Percentiles rank a stretch among this genome's conserved stretches.
These are phyloP conservation scores for Saccharomyces pastorianus DNA, from an alignment of 1,139 yeast genomes.

Conservation along the genomic window DNA sequence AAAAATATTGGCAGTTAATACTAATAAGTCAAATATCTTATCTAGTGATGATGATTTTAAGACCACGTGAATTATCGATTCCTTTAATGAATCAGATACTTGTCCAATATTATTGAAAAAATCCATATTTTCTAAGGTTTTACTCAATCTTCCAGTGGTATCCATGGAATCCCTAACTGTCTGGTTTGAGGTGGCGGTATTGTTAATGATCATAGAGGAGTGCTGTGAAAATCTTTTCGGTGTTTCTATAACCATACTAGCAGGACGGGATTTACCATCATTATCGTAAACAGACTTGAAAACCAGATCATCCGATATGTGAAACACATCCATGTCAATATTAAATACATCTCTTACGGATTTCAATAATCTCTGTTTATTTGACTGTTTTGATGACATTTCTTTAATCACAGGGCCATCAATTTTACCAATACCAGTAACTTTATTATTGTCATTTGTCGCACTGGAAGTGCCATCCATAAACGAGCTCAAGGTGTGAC, in stretches of 20 bases:
- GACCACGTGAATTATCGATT: constrained; percentile 38
- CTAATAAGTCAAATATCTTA: constrained; percentile 52
- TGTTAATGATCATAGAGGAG: constrained; percentile 11
- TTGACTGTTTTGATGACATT: constrained; percentile 32
- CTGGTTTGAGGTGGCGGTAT: constrained; percentile 1
- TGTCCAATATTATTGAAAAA: constrained; percentile 27
- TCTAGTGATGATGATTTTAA: constrained; percentile 56
- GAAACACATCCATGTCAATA: constrained; percentile 47
- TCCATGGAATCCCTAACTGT: constrained; percentile 22
- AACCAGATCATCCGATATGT: constrained; percentile 44
- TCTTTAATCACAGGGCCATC: constrained; percentile 30
- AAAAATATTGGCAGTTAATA: constrained; percentile 53
- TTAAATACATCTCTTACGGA: constrained; percentile 54
- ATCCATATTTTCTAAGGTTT: constrained; percentile 31
- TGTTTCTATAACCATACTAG: constrained; percentile 41
- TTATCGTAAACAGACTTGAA: constrained; percentile 42
- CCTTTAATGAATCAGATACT: constrained; percentile 26
- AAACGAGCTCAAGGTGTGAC: not conserved
- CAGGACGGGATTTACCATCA: constrained; percentile 36
- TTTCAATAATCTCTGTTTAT: constrained; percentile 42
- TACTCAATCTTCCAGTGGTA: constrained; percentile 22
- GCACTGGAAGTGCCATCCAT: not conserved
- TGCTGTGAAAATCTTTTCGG: constrained; percentile 35
- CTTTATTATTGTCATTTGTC: constrained; percentile 13
- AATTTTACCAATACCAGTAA: constrained; percentile 35